Evolutionary conservation across 305 asterid species (phyloP).

Genomic region (Solanum hybrid): DNA sequence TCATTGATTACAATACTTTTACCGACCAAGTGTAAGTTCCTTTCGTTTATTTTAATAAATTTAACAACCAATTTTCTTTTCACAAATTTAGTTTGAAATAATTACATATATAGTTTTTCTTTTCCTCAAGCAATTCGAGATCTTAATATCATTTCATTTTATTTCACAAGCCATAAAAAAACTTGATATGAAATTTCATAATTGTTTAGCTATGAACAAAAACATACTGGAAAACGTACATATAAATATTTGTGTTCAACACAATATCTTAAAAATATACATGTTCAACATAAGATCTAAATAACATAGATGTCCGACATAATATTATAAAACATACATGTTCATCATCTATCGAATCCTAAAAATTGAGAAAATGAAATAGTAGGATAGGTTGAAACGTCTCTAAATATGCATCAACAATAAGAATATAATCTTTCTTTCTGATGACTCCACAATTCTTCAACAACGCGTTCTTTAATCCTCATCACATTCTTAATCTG

Average conservation of each 20-base stretch:
- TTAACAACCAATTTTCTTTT: background rate
- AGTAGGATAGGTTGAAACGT: background rate
- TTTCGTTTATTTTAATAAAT: too few relatives aligned
- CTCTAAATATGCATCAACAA: background rate
- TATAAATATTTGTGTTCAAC: background rate
- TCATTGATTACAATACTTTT: background rate
- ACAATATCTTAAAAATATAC: too few relatives aligned
- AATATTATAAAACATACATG: too few relatives aligned
- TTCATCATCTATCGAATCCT: background rate
- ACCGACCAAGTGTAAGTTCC: background rate
- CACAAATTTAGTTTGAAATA: too few relatives aligned
- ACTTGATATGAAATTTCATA: background rate
- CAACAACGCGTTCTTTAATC: background rate
- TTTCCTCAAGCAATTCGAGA: background rate
- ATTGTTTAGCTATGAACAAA: too few relatives aligned
- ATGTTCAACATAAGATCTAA: background rate
- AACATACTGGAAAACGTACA: background rate
- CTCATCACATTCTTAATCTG: background rate
- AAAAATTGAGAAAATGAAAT: background rate
- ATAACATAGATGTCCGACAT: background rate
- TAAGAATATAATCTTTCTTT: background rate
- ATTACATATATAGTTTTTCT: too few relatives aligned
- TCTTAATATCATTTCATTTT: background rate
- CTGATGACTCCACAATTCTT: background rate
- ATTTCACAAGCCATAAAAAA: background rate